Evolutionary conservation across 2,329 filamentous ascomycete genomes (phyloP).

Genomic region (Trichoderma gracile): DNA sequence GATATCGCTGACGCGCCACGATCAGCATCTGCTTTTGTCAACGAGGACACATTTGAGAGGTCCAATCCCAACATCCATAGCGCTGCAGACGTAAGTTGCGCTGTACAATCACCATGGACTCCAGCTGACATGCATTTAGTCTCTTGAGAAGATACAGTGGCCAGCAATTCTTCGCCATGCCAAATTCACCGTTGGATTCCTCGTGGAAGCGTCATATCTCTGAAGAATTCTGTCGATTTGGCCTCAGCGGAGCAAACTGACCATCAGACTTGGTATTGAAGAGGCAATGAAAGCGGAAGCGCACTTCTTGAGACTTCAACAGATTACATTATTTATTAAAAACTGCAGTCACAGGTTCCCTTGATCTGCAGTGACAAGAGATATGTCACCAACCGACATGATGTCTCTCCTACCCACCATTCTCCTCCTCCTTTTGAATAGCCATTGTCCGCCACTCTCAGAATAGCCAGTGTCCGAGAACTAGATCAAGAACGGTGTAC

Average conservation of each 20-base stretch:
- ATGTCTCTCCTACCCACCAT: neutral
- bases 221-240: slow-evolving; percentile 2
- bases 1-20: neutral
- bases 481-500: neutral
- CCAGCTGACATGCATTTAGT: slow-evolving; percentile 29
- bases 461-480: too few relatives aligned
- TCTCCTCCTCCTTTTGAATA: neutral
- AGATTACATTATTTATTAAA: neutral
- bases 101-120: neutral
- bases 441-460: neutral
- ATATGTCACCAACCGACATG: neutral
- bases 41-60: slow-evolving; percentile 38
- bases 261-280: neutral
- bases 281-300: neutral
- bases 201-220: slow-evolving; percentile 43
- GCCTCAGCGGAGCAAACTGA: too few relatives aligned
- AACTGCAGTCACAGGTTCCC: neutral
- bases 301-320: neutral
- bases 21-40: slow-evolving; percentile 42
- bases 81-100: slow-evolving; percentile 39
- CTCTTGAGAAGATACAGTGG: slow-evolving; percentile 41
- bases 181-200: slow-evolving; percentile 41
- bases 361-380: too few relatives aligned
- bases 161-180: slow-evolving; percentile 40
- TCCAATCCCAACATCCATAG: slow-evolving; percentile 40